A percentile compares a stretch with the other conserved stretches of the same genome.
Evolutionary conservation across 108 stramenopile species (phyloP).

Genomic region (Schizochytrium sp.): DNA sequence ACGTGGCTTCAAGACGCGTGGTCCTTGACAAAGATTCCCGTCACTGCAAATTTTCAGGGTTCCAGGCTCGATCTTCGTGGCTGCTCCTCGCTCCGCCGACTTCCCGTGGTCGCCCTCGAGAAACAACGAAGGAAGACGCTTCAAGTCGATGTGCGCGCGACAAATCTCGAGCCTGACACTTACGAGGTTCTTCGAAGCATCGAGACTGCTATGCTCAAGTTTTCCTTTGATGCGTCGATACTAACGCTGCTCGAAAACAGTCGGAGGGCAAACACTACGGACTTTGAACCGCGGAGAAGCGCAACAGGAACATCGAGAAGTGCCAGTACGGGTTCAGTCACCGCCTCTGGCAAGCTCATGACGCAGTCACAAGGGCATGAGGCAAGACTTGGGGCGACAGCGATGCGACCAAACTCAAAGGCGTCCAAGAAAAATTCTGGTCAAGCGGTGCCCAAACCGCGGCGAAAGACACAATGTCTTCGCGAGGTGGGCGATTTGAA

Average conservation of each 20-base stretch:
- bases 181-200: neutral
- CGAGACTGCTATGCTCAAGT: neutral
- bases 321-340: neutral
- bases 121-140: neutral
- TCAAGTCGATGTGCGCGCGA: neutral
- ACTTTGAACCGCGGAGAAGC: neutral
- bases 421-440: no score
- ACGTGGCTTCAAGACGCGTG: neutral
- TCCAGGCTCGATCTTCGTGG: neutral
- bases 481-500: neutral
- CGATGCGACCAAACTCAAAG: no score
- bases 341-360: no score
- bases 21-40: neutral
- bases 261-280: neutral
- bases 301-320: neutral
- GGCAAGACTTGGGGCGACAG: no score
- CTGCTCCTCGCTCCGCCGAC: neutral
- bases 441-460: no score
- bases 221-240: neutral
- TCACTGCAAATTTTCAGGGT: neutral
- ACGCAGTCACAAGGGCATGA: no score
- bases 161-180: neutral
- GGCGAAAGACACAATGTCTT: neutral
- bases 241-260: neutral
- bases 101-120: neutral